A percentile compares a stretch with the other conserved stretches of the same genome.
Conservation (phyloP, 495 filamentous ascomycete genomes). For the Daldinia bambusicola region DNA sequence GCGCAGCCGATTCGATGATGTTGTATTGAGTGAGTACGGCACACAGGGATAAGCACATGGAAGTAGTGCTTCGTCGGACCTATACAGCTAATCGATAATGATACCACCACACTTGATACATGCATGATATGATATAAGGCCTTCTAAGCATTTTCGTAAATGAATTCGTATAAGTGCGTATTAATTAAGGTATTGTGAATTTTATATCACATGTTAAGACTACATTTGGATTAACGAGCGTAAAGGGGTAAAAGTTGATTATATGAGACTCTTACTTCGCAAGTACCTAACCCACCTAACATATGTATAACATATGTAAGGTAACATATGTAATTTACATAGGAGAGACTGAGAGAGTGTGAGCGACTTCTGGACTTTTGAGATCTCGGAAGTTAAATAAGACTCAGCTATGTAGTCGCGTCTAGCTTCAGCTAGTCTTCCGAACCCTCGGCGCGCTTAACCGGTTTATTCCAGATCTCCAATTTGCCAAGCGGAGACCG, state of each 20-base stretch:
- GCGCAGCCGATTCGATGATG: neutral
- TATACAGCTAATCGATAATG: constrained; percentile 9
- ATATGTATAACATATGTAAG: no score
- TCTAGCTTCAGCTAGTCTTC: constrained; percentile 4
- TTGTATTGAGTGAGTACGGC: constrained; percentile 8
- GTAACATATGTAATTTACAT: no score
- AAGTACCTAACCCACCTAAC: no score
- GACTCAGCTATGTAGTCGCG: constrained; percentile 7
- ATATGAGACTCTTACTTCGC: neutral
- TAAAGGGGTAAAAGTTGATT: neutral
- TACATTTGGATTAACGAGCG: neutral
- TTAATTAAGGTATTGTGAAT: neutral
- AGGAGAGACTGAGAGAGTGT: neutral
- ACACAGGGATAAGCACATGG: neutral
- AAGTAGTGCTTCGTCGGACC: constrained; percentile 11
- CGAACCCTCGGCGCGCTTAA: constrained; percentile 13
- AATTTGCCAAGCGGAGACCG: neutral
- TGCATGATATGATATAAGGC: no score
- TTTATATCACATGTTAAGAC: neutral
- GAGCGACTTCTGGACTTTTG: neutral
- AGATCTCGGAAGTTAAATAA: constrained; percentile 2
- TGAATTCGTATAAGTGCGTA: neutral
- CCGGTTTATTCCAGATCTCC: constrained; percentile 5
- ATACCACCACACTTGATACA: constrained; percentile 7
- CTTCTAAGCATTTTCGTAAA: neutral